Conservation (phyloP, 2,329 filamentous ascomycete genomes). For the Fusarium gaditjirri region DNA sequence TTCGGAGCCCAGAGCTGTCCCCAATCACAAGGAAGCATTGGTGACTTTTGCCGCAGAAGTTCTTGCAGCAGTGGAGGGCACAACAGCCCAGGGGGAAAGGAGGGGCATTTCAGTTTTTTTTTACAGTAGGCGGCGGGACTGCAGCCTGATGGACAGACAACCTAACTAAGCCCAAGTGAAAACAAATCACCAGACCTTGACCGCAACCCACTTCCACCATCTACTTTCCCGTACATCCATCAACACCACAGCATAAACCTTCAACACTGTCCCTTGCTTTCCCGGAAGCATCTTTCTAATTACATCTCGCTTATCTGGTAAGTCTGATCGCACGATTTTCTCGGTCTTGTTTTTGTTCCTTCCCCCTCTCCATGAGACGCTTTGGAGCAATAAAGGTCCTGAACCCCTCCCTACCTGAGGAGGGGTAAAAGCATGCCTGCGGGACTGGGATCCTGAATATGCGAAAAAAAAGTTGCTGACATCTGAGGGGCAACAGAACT, state of each 20-base stretch:
- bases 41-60: constrained; percentile 19
- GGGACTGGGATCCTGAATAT: constrained; percentile 19
- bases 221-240: constrained; percentile 18
- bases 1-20: not conserved
- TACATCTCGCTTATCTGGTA: constrained; percentile 34
- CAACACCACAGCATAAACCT: constrained; percentile 27
- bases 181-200: constrained; percentile 46
- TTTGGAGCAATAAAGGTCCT: constrained; percentile 26
- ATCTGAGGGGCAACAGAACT: constrained; percentile 25
- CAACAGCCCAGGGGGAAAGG: constrained; percentile 34
- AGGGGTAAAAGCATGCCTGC: constrained; percentile 40
- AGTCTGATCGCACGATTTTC: constrained; percentile 7
- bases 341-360: not conserved
- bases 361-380: not conserved
- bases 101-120: constrained; percentile 40
- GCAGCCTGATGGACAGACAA: constrained; percentile 25
- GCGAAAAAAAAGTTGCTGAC: constrained; percentile 32
- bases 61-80: constrained; percentile 16
- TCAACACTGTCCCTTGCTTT: constrained; percentile 12
- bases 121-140: constrained; percentile 20
- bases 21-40: constrained; percentile 38
- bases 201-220: constrained; percentile 38
- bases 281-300: constrained; percentile 20
- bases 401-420: constrained; percentile 30
- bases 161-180: constrained; percentile 20